Base-by-base conservation (phyloP, 352 stramenopile species). In the Stramenopiles sp. region DNA sequence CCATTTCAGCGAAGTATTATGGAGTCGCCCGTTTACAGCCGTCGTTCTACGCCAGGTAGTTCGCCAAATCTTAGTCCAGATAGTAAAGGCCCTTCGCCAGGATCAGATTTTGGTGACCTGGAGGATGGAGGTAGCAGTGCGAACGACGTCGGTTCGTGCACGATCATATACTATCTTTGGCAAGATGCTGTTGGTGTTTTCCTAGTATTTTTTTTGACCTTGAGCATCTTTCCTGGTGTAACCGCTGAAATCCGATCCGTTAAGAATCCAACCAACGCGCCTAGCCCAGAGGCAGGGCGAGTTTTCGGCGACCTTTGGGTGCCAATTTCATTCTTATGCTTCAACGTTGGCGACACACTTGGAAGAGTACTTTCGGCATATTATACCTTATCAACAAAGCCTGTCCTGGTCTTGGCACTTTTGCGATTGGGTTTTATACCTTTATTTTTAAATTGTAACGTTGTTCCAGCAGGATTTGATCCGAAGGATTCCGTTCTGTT, bases 21-120 rank as follows among this genome's bases (percentile, higher is more conserved):
- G 71, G 71, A 78, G 14, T 78, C 71, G 71, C 71, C 71, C 71
- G 71, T 78, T 33, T 78, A 78, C 71, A 78, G 71, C 71, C 30
- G 71, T 31, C 71, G 71, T 78, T 78, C 71, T 33, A 33, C 71
- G 4, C 71, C 71, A 14, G 30, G 30, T 4, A 31, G 4, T 4
- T 14, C 71, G 8, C 71, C 71, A 31, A 31, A 33, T 14, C 4
- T 4, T 33, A 78, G 71, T 78, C 71, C 71, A 31, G 30, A 14
- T 31, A 78, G 71, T 33, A 31, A 8, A 33, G 71, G 71, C 14
- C 4, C 4, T 14, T 33, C 30, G 30, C 71, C 71, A 33, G 22
- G 22, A 4, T 31, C 30, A 14, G 71, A 78, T 78, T 31, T 14
- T 78, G 39, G 14, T 4, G 71, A 78, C 14, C 31, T 33, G 8